Percentiles rank a stretch among this genome's conserved stretches.
Conservation (phyloP, 2,329 filamentous ascomycete genomes). For the Chaetomiaceae sp. region DNA sequence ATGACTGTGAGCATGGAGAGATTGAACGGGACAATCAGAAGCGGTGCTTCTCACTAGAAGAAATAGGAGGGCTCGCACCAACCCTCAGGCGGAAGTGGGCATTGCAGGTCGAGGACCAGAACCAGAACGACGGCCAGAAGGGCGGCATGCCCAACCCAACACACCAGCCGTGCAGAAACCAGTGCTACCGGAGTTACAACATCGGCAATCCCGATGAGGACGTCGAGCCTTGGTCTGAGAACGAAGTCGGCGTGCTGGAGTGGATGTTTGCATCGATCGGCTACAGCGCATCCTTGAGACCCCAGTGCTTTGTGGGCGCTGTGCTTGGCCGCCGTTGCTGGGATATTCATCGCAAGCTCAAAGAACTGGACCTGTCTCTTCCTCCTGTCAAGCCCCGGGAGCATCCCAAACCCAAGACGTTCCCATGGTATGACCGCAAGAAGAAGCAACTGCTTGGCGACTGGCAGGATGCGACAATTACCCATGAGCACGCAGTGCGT, state of each 20-base stretch:
- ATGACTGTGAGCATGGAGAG: slow-evolving; percentile 58
- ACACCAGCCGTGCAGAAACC: slow-evolving; percentile 33
- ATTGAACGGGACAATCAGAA: slow-evolving; percentile 51
- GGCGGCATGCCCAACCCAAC: slow-evolving; percentile 9
- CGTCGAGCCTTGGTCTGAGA: slow-evolving; percentile 42
- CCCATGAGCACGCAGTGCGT: slow-evolving; percentile 51
- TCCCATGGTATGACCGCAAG: slow-evolving; percentile 53
- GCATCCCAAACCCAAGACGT: slow-evolving; percentile 38
- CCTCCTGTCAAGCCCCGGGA: slow-evolving; percentile 26
- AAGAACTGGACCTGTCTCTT: slow-evolving; percentile 35
- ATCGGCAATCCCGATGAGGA: slow-evolving; percentile 30
- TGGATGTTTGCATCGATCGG: slow-evolving; percentile 42
- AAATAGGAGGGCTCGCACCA: slow-evolving; percentile 34
- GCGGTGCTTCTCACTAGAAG: slow-evolving; percentile 48
- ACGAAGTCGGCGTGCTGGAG: slow-evolving; percentile 45
- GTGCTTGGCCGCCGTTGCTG: slow-evolving; percentile 49
- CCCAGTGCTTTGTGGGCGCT: slow-evolving; percentile 47
- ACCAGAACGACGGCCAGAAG: slow-evolving; percentile 6
- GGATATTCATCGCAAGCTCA: slow-evolving; percentile 44
- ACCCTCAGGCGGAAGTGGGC: slow-evolving; percentile 30
- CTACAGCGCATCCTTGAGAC: slow-evolving; percentile 36
- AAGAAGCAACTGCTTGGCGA: slow-evolving; percentile 50
- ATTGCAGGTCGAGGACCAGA: slow-evolving; percentile 23
- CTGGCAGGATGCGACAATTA: slow-evolving; percentile 51
- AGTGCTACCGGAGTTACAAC: slow-evolving; percentile 40